Base-by-base conservation (phyloP, 257 asterid species). In the Scutellaria baicalensis region DNA sequence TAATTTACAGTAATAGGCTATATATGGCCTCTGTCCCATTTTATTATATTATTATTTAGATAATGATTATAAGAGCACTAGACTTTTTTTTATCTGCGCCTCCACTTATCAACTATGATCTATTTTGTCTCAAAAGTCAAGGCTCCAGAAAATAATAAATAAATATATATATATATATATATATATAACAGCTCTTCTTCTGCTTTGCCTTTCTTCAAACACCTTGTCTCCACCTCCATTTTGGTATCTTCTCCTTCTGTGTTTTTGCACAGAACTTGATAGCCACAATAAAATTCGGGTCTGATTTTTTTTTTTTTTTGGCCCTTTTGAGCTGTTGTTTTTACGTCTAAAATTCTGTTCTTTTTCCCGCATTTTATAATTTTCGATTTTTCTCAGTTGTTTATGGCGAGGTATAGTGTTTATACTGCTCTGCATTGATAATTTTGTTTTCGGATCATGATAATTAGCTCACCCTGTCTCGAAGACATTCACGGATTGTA, bases 41-140 rank as follows among this genome's bases (percentile, higher is more conserved):
- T n/a, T 35, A 9, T 13, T 12, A 9, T 36, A 17, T 5, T 1
- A 38, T 48, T 10, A 10, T 55, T 33, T 14, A 13, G 7, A 11
- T 23, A 16, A 59, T 59, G 44, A 74, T 66, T 67, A 59, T 23
- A 31, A 74, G 51, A 66, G 59, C 68, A 61, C 56, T 51, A 52
- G 11, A 6, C 7, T 44, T 39, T 61, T n/a, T 59, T 35, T 68
- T 63, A 68, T 68, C 14, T 63, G 79, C 79, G n/a, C 40, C 43
- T 64, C 67, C 71, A 73, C 82, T 78, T 78, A 78, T 78, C 82
- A 78, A 39, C 65, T 59, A 58, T 20, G 48, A 57, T 59, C 27
- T 44, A 52, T 59, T 38, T 12, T 63, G 38, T 18, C 17, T 11
- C 35, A 17, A 9, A 66, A 72, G 71, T 67, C 73, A 68, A 57